Conservation (phyloP, 83 land plant species). For the Picea mariana region DNA sequence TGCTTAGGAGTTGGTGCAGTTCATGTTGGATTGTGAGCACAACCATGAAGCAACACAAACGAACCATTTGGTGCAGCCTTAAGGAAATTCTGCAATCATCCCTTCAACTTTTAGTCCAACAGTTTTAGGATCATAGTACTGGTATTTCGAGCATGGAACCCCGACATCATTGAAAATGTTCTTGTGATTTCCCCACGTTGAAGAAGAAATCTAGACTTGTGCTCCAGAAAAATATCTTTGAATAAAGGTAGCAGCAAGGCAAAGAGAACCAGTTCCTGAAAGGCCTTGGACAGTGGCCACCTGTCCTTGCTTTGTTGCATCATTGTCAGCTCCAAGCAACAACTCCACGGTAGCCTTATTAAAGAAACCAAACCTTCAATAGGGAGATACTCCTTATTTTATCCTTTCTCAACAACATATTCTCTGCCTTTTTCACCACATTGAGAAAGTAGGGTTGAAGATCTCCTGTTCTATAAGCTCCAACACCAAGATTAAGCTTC, state of each 20-base stretch:
- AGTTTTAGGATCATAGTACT: slow-evolving; percentile 93
- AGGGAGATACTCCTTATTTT: slow-evolving; percentile 98
- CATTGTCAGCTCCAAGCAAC: slow-evolving; percentile 82
- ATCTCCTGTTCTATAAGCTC: slow-evolving; percentile 93
- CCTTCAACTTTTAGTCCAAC: slow-evolving; percentile 97
- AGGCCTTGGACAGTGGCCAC: slow-evolving; percentile 95
- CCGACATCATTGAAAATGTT: slow-evolving; percentile 96
- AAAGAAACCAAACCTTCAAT: slow-evolving; percentile 98
- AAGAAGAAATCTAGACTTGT: slow-evolving; percentile 81
- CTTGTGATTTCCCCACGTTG: slow-evolving; percentile 98
- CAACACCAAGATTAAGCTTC: slow-evolving; percentile 95
- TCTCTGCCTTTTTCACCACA: slow-evolving; percentile 97
- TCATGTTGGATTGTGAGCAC: slow-evolving; percentile 99
- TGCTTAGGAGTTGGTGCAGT: slow-evolving; percentile 95
- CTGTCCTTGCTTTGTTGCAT: slow-evolving; percentile 70
- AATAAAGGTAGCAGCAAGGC: slow-evolving; percentile 88
- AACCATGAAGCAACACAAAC: slow-evolving; percentile 89
- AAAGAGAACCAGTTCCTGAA: slow-evolving; percentile 93
- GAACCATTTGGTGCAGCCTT: slow-evolving; percentile 96
- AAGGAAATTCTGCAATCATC: slow-evolving; percentile 65
- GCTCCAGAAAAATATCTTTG: slow-evolving; percentile 82
- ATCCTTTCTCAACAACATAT: slow-evolving; percentile 86
- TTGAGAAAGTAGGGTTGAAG: slow-evolving; percentile 93
- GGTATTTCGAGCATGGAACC: slow-evolving; percentile 95
- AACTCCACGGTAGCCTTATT: slow-evolving; percentile 93